Base-by-base conservation (phyloP, 225 moss, liverwort and hornwort genomes). In the Sphagnum contortum region DNA sequence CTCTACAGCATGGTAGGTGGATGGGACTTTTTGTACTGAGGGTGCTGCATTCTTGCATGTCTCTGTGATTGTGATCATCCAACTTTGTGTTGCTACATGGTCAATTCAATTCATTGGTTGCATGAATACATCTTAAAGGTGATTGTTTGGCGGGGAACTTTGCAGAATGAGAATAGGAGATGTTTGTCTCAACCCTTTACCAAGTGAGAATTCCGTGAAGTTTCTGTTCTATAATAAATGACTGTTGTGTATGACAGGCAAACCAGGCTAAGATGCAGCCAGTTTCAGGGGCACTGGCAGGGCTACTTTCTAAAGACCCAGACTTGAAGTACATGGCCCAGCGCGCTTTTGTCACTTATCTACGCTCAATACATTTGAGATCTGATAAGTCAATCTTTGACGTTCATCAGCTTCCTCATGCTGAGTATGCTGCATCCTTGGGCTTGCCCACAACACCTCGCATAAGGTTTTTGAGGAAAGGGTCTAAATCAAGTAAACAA, bases 391-490 rank as follows among this genome's bases (percentile, higher is more conserved):
- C 82, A 54, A 79, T 98, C 57, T 98, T 98, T 69, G 91, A 98
- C 57, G 91, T 98, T 51, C 76, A 76, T 54, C 80, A 86, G 71
- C 91, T 98, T 72, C 98, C 98, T 46, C 81, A 89, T 69, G 89
- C 80, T 49, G 98, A 87, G 53, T 98, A 85, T 74, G 98, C 98
- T 64, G 78, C 90, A 49, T 98, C 98, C 5, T 66, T 98, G 71
- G 98, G 98, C 58, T 81, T 98, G 70, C 98, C 98, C 48, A 93
- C 98, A 11, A 93, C 91, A 47, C 98, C 98, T 9, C 87, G 98
- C 64, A 83, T 98, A 48, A 89, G 98, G 50, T 98, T 98, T 73
- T 63, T 98, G 76, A 93, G 75, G 71, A 81, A 87, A 56, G 77
- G 67, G 72, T 70, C 52, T 58, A 80, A 74, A 64, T 76, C 48